Evolutionary conservation across 208 protist species (phyloP).

Genomic region (Novymonas esmeraldas): DNA sequence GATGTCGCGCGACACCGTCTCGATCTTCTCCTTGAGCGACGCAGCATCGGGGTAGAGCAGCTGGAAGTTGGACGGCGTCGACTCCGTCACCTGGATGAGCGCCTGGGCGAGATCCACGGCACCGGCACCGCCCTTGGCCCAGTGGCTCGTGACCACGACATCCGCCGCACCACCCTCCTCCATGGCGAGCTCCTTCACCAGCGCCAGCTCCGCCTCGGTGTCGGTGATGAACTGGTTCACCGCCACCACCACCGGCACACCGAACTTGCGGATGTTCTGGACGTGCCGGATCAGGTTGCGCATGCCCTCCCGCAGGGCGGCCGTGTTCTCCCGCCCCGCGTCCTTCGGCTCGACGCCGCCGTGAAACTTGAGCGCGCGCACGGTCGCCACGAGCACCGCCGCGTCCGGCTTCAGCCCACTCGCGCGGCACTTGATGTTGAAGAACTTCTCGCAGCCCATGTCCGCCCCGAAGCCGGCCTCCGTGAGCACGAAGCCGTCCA

Average conservation of each 20-base stretch:
- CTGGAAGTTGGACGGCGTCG: constrained; percentile 81
- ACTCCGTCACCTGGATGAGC: constrained; percentile 75
- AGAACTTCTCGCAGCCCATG: constrained; percentile 98
- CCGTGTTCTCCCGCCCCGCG: constrained; percentile 82
- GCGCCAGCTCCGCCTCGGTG: constrained; percentile 88
- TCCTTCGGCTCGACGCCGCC: constrained; percentile 87
- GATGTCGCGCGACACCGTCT: constrained; percentile 95
- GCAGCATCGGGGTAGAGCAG: constrained; percentile 91
- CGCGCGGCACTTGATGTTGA: constrained; percentile 98
- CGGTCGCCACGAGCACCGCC: constrained; percentile 95
- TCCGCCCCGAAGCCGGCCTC: constrained; percentile 96
- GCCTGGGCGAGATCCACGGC: constrained; percentile 90
- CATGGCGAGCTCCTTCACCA: constrained; percentile 72
- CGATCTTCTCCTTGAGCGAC: constrained; percentile 96
- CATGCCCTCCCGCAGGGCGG: constrained; percentile 86
- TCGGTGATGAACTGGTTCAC: constrained; percentile 96
- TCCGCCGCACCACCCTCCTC: constrained; percentile 86
- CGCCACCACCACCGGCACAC: constrained; percentile 96
- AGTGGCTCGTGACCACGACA: constrained; percentile 94
- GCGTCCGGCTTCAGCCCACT: constrained; percentile 94
- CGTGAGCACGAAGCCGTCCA: constrained; percentile 96
- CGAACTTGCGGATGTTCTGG: constrained; percentile 94
- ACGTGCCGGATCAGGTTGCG: constrained; percentile 95
- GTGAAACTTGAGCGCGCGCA: constrained; percentile 98
- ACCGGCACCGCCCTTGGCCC: constrained; percentile 90